Conservation (phyloP, 352 stramenopile species). For the Phytophthora idaei region DNA sequence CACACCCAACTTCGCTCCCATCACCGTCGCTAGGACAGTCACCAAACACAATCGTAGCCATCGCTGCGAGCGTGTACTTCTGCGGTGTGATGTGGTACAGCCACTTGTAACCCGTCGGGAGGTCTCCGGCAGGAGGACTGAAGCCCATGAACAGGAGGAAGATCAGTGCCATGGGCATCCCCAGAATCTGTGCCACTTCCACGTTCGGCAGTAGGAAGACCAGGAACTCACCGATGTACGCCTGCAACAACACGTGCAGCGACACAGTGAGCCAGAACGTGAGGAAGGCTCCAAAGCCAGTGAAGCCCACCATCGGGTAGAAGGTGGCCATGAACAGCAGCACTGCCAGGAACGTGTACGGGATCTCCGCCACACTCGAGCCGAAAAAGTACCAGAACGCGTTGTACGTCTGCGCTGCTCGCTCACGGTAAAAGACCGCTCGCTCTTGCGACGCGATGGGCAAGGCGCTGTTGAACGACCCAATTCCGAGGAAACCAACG, state of each 20-base stretch:
- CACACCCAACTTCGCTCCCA: conserved; percentile 26
- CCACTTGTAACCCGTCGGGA: conserved; percentile 23
- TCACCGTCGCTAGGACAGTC: conserved; percentile 38
- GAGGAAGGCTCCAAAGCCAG: not conserved
- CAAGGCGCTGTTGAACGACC: conserved; percentile 67
- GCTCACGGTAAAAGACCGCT: conserved; percentile 72
- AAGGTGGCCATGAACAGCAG: not conserved
- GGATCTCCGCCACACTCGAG: conserved; percentile 1
- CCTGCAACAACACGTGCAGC: conserved; percentile 25
- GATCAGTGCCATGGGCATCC: conserved; percentile 21
- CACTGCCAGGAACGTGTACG: not conserved
- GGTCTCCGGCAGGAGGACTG: conserved; percentile 23
- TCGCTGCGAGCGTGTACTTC: conserved; percentile 14
- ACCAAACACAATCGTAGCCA: conserved; percentile 16
- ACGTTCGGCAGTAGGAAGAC: conserved; percentile 39
- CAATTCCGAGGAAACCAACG: conserved; percentile 69
- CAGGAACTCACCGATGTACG: conserved; percentile 37
- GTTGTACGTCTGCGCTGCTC: not conserved
- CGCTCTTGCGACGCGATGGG: conserved; percentile 73
- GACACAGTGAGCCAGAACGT: conserved; percentile 24
- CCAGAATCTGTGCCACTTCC: conserved; percentile 50
- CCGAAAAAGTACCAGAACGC: not conserved
- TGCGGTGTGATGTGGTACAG: conserved; percentile 28
- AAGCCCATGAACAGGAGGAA: conserved; percentile 28
- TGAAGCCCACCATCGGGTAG: not conserved